A percentile compares a stretch with the other conserved stretches of the same genome.
These are phyloP conservation scores for Pseudevernia furfuracea DNA, from an alignment of 495 filamentous ascomycete genomes.

Conservation along the genomic window DNA sequence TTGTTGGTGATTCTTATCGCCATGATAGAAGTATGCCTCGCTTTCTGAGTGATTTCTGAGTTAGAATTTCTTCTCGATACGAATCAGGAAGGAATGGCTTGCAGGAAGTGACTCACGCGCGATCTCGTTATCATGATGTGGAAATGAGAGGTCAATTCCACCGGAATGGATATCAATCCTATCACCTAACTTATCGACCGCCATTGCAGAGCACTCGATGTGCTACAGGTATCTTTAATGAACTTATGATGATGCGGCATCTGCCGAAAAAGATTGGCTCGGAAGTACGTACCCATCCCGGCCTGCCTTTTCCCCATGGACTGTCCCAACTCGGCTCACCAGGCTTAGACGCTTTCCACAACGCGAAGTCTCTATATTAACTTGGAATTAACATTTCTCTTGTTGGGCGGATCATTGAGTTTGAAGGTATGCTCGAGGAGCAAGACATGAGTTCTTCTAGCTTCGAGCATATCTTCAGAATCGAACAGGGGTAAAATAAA, in stretches of 20 bases:
- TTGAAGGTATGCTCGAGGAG: background rate
- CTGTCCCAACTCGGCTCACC: conserved; percentile 88
- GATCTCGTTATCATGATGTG: conserved; percentile 94
- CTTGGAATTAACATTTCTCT: background rate
- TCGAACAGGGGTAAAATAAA: background rate
- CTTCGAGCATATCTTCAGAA: background rate
- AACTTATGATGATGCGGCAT: background rate
- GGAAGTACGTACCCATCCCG: conserved; percentile 41
- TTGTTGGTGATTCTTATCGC: conserved; percentile 44
- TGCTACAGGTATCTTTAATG: conserved; percentile 52
- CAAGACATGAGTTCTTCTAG: background rate
- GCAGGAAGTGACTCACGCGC: conserved; percentile 41
- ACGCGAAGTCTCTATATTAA: conserved; percentile 60
- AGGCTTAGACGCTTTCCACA: conserved; percentile 89
- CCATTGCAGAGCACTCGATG: conserved; percentile 98
- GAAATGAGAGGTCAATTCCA: conserved; percentile 87
- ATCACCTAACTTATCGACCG: conserved; percentile 71
- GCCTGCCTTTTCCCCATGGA: conserved; percentile 78
- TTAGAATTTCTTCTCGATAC: background rate
- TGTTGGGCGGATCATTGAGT: background rate
- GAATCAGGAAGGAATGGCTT: background rate
- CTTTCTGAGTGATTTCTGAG: conserved; percentile 41
- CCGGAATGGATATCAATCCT: conserved; percentile 90
- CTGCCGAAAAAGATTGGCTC: background rate
- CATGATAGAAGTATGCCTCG: conserved; percentile 67